Percentiles rank a stretch among this genome's conserved stretches.
phyloP scores from a whole-genome alignment of 2,329 filamentous ascomycete genomes.

The Alternaria novae-zelandiae region DNA sequence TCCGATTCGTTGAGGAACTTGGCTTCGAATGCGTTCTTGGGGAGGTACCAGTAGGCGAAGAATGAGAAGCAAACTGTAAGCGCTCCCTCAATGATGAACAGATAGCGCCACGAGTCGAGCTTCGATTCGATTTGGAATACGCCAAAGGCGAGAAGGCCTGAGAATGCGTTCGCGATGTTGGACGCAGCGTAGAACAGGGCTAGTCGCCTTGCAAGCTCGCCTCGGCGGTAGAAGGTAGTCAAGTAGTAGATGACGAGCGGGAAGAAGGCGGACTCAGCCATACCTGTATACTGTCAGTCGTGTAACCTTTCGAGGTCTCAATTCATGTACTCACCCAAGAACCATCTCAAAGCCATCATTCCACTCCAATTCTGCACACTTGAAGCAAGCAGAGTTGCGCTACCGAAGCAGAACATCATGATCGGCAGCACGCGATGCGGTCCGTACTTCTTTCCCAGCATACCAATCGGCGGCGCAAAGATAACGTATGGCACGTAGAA shows the following conservation, averaged over 20 bases:
- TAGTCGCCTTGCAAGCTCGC: constrained; percentile 72
- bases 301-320: fast-evolving
- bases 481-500: constrained; percentile 80
- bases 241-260: constrained; percentile 70
- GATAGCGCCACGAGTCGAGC: constrained; percentile 68
- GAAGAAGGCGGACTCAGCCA: constrained; percentile 72
- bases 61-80: constrained; percentile 65
- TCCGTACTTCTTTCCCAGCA: constrained; percentile 72
- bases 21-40: constrained; percentile 67
- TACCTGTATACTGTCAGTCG: constrained; percentile 42
- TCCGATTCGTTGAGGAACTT: constrained; percentile 71
- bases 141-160: constrained; percentile 64
- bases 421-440: constrained; percentile 68
- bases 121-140: constrained; percentile 63
- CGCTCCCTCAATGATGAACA: constrained; percentile 67
- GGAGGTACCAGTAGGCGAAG: constrained; percentile 74
- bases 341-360: constrained; percentile 71
- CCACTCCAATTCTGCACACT: constrained; percentile 67
- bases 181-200: constrained; percentile 78
- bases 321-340: constrained; percentile 59
- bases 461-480: constrained; percentile 69
- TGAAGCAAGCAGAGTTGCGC: constrained; percentile 66
- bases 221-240: constrained; percentile 70
- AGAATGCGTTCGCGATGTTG: constrained; percentile 74
- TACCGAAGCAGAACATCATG: constrained; percentile 73